These are phyloP conservation scores for Canavalia gladiata DNA, from an alignment of 306 rosid species.

Conservation along the genomic window DNA sequence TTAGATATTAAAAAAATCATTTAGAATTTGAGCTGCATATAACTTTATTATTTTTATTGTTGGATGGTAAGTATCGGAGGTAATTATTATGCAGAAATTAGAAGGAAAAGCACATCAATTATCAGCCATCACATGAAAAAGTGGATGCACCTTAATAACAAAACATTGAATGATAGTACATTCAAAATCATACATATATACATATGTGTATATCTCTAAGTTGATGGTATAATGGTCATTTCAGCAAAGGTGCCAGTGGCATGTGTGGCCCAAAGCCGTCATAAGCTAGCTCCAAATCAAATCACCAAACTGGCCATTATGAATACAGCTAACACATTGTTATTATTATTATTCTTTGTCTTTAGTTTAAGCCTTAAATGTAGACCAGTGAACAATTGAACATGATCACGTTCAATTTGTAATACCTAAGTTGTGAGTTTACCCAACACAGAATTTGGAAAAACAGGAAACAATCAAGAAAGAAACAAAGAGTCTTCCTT, in stretches of 20 bases:
- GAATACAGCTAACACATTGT: conserved; percentile 44
- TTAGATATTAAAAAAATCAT: neutral
- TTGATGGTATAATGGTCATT: conserved; percentile 50
- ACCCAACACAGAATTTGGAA: conserved; percentile 35
- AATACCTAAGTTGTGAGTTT: conserved; percentile 52
- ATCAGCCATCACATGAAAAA: neutral
- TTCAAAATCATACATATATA: neutral
- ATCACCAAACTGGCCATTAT: conserved; percentile 51
- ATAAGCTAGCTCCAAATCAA: conserved; percentile 28
- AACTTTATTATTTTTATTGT: neutral
- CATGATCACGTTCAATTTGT: conserved; percentile 44
- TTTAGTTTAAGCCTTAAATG: conserved; percentile 17
- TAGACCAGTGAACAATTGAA: conserved; percentile 38
- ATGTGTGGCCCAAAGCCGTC: conserved; percentile 41
- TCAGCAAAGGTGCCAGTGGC: neutral
- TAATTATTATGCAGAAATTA: neutral
- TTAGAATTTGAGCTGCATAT: neutral
- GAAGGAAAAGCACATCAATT: neutral
- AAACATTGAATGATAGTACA: neutral
- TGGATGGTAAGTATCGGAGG: neutral
- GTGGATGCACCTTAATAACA: neutral
- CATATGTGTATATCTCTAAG: neutral
- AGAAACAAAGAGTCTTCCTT: neutral
- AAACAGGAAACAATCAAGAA: conserved; percentile 5
- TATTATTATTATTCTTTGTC: conserved; percentile 35